Evolutionary conservation across 208 protist species (phyloP).

Genomic region (Crithidia thermophila): DNA sequence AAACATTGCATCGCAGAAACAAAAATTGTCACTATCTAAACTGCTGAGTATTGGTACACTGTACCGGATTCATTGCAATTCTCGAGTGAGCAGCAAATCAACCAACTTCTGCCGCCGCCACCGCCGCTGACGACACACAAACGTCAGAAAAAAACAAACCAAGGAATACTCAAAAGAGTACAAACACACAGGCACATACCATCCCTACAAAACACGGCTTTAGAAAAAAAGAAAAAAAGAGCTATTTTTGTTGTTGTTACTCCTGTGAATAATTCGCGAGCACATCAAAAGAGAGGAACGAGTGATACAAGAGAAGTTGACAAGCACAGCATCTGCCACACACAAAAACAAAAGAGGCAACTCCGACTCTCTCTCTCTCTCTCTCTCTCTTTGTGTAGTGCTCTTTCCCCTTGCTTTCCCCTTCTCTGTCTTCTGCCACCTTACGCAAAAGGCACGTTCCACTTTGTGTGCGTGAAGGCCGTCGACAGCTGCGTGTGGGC

Average conservation of each 20-base stretch:
- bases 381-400: constrained; percentile 2
- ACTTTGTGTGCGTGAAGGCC: constrained; percentile 67
- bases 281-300: too few species aligned
- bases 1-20: too few species aligned
- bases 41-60: too few species aligned
- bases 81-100: too few species aligned
- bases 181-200: neutral
- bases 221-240: neutral
- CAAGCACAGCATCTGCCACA: too few species aligned
- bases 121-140: too few species aligned
- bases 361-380: too few species aligned
- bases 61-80: too few species aligned
- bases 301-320: neutral
- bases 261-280: too few species aligned
- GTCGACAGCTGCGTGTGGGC: constrained; percentile 87
- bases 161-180: neutral
- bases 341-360: constrained; percentile 23
- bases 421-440: constrained; percentile 4
- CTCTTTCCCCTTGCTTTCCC: constrained; percentile 7
- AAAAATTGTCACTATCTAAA: too few species aligned
- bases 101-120: too few species aligned
- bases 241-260: too few species aligned
- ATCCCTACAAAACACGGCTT: neutral
- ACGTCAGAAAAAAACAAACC: neutral
- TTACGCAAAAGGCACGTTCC: constrained; percentile 87